Percentiles rank a stretch among this genome's conserved stretches.
Evolutionary conservation across 1,284 basidiomycete genomes (phyloP).

Genomic region (Ganoderma lucidum): DNA sequence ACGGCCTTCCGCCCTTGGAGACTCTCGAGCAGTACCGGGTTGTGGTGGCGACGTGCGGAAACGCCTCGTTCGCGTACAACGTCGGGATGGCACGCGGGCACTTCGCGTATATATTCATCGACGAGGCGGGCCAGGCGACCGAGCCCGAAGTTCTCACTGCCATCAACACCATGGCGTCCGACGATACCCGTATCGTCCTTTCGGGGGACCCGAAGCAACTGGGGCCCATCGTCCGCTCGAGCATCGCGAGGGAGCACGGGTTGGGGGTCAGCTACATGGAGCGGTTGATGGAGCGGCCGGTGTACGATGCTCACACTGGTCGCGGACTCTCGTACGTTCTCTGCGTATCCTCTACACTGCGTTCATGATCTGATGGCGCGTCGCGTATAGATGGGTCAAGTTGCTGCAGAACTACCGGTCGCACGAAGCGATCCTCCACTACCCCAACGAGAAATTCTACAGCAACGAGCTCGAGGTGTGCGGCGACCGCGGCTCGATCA

Average conservation of each 20-base stretch:
- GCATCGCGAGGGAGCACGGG: constrained; percentile 51
- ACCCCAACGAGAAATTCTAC: constrained; percentile 67
- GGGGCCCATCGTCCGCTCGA: constrained; percentile 60
- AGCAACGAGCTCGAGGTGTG: constrained; percentile 54
- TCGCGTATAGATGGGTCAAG: constrained; percentile 50
- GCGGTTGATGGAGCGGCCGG: constrained; percentile 55
- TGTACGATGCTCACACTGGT: constrained; percentile 48
- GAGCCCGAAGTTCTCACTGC: constrained; percentile 65
- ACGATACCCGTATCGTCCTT: constrained; percentile 55
- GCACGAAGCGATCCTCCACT: constrained; percentile 61
- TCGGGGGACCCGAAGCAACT: constrained; percentile 68
- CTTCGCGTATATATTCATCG: constrained; percentile 68
- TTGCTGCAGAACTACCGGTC: constrained; percentile 66
- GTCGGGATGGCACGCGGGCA: constrained; percentile 65
- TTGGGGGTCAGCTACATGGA: constrained; percentile 58
- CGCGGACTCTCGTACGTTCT: constrained; percentile 46
- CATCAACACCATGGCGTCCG: constrained; percentile 54
- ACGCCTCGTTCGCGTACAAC: constrained; percentile 60
- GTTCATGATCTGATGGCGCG: neutral
- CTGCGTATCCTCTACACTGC: neutral
- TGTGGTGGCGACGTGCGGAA: constrained; percentile 70
- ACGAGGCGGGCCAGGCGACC: constrained; percentile 71
- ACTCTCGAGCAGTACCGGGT: constrained; percentile 57
- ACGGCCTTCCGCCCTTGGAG: constrained; percentile 53
- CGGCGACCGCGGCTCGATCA: constrained; percentile 46